Evolutionary conservation across 225 moss, liverwort and hornwort genomes (phyloP), one percentile per base, ranked within the genome.

Genomic region (Bryoerythrophyllum caledonicum): DNA sequence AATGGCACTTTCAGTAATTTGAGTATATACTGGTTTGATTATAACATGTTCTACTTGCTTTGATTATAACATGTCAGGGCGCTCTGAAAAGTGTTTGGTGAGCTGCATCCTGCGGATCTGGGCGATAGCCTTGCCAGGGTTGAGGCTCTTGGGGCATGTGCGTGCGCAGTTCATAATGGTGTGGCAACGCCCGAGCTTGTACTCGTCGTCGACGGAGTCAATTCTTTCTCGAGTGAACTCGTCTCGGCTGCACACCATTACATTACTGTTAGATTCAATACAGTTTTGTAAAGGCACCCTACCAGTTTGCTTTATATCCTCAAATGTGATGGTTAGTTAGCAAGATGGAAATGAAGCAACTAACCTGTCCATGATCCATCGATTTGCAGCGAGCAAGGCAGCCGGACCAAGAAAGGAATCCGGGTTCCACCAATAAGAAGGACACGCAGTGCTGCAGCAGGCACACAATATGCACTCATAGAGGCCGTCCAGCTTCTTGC

Each of bases 401-500:
- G 69, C 77, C 24, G 70, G 77, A 16, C 77, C 69, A n/a, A 77
- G 77, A n/a, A 77, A 77, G 14, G 40, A 6, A 11, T 77, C 77
- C 70, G 53, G 77, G 37, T 77, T 77, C 92, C 90, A 92, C 90
- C 90, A 92, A 52, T 90, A 92, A 65, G 87, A 90, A 24, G 92
- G 92, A 76, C 88, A 90, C 46, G 92, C 85, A 26, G 92, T 92
- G 73, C 76, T 87, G 72, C 92, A 92, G 72, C 90, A 92, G 52
- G 92, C 90, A 54, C 90, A 92, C 65, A 92, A 70, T 5, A 92
- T 92, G 77, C 90, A 90, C 67, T 90, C 88, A 54, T 90, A 90
- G 79, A 92, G 85, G 53, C 92, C 92, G 59, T 90, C 92, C 75
- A 92, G 67, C 81, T 90, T 92, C 61, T 48, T 27, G 34, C 92